Evolutionary conservation across 2,329 filamentous ascomycete genomes (phyloP), one percentile per base, ranked within the genome.

Genomic region (Arachnopeziza araneosa): DNA sequence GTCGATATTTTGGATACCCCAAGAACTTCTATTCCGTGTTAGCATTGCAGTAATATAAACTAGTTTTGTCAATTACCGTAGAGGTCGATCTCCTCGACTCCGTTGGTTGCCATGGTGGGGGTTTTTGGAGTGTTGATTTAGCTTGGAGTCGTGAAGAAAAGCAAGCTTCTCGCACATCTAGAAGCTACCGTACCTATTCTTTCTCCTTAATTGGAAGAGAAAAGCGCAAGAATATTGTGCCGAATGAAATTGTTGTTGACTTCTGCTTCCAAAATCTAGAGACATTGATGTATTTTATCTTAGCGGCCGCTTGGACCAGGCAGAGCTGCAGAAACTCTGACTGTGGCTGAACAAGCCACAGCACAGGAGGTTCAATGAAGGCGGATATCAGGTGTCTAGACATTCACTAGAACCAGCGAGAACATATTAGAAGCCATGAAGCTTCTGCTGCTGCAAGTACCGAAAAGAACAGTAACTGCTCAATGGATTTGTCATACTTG

Each of bases 1-100:
- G 81, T 86, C 56, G 93, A 90, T 63, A 78, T 78, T 73, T 82
- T 88, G 56, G 87, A 79, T 69, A 98, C 83, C 61, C 85, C 89
- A 63, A 98, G 85, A 69, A 96, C 81, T 78, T 88, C 93, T 96
- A 71, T 26, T 14, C 50, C 51, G 36, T 10, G 60, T 56, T 24
- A 55, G 54, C 4, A 30, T 30, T 51, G 24, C 12, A 51, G 3
- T n/a, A 19, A 10, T 23, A 32, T 57, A 1, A 32, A 21, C n/a
- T 56, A 24, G 32, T 50, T 36, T 19, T 49, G 6, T 50, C 48
- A 66, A 77, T 68, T 75, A 86, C 84, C 81, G 67, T 87, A 87
- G 73, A 87, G 83, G 75, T 87, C 83, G 60, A 83, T 72, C 65
- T 83, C 71, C 44, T 69, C 71, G 10, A 65, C 60, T 26, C 66